These are phyloP conservation scores for Rhamnella rubrinervis DNA, from an alignment of 331 rosid species.

Conservation along the genomic window DNA sequence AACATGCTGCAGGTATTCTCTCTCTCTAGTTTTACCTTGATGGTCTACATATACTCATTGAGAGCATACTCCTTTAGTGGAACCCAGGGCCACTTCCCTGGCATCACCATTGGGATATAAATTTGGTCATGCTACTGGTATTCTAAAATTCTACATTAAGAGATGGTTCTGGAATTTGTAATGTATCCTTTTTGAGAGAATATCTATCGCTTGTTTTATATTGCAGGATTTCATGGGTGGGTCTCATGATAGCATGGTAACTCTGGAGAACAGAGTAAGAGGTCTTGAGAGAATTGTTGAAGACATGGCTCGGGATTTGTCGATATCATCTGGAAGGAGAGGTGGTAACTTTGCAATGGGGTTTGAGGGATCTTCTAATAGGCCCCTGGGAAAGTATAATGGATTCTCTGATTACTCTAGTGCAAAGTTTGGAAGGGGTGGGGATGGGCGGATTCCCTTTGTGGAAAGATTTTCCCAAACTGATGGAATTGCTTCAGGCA, in stretches of 20 bases:
- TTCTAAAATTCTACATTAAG: constrained; percentile 18
- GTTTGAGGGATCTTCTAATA: constrained; percentile 71
- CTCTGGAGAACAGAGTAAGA: constrained; percentile 91
- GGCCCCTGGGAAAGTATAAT: constrained; percentile 76
- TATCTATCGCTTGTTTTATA: constrained; percentile 16
- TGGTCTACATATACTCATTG: neutral
- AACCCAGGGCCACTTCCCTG: neutral
- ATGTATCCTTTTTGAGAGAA: constrained; percentile 7
- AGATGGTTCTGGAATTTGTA: neutral
- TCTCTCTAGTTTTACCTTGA: neutral
- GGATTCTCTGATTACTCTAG: constrained; percentile 66
- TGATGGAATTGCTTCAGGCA: constrained; percentile 65
- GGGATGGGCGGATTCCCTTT: constrained; percentile 63
- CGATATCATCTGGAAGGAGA: constrained; percentile 80
- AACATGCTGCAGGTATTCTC: constrained; percentile 80
- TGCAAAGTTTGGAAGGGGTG: constrained; percentile 75
- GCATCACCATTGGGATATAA: neutral
- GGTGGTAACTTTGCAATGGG: constrained; percentile 64
- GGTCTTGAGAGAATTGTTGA: constrained; percentile 98
- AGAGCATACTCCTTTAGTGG: neutral
- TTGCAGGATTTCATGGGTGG: constrained; percentile 99
- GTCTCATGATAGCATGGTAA: constrained; percentile 91
- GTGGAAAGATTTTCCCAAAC: constrained; percentile 78
- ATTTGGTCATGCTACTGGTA: constrained; percentile 54
- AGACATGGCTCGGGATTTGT: constrained; percentile 92